Evolutionary conservation across 352 stramenopile genomes (phyloP), one percentile per base, ranked within the genome.

Genomic region (Phytophthora multivora): DNA sequence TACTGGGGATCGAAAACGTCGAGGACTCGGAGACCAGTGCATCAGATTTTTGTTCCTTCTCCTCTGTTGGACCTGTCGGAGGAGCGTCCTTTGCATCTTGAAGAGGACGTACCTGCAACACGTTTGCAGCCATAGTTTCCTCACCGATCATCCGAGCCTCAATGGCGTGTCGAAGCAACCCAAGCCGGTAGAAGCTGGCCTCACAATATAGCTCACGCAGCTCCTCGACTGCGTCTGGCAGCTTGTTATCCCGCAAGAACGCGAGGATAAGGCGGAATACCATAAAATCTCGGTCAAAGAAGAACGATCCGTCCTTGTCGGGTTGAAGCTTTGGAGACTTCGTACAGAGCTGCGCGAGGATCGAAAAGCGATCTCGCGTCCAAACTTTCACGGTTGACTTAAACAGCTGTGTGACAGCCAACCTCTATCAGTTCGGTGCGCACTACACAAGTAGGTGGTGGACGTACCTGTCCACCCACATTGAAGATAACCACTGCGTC

Each of bases 341-440:
- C 35, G 84, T 90, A 64, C 84, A 93, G 23, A 93, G 70, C 40
- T 93, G 84, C 42, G 84, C 84, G n/a, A 93, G 70, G 58, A 93
- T 86, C 2, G 82, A 93, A 52, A 93, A 93, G 5, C 82, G 78
- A 55, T 93, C 81, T 23, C 84, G 80, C 21, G 80, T 85, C 81
- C 81, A 93, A 45, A 91, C 63, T 16, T 80, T 82, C 19, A 91
- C 79, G 0, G 79, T 93, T 23, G 79, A 87, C 48, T 80, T 86
- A 71, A 86, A 91, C 31, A 93, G 49, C 83, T 91, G 42, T 2
- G 12, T 4, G 18, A 25, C 12, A 28, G 18, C 25, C 38, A 23
- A 12, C 38, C 38, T 41, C 7, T 18, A 25, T 43, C 15, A 43
- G 38, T 21, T 43, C 15, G 35, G 7, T 10, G 4, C 35, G 1